Conservation (phyloP, 371 early-diverging fungal species). For the Chytridium lagenaria region DNA sequence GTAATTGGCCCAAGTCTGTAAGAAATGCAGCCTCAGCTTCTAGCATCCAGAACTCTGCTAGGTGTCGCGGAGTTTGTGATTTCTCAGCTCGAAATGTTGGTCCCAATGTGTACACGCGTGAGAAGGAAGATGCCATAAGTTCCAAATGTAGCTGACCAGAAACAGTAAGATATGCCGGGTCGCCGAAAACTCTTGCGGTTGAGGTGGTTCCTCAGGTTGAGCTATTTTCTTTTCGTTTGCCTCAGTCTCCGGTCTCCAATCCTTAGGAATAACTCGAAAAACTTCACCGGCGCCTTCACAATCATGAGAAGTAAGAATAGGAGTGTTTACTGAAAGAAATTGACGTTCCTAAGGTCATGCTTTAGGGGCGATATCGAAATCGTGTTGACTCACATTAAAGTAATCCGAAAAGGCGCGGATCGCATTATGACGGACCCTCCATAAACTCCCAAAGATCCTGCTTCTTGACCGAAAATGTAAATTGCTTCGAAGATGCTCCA, state of each 20-base stretch:
- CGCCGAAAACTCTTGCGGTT: constrained; percentile 63
- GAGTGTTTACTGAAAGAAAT: too few species aligned
- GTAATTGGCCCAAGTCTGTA: constrained; percentile 43
- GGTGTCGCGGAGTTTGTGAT: constrained; percentile 80
- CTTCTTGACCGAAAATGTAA: too few species aligned
- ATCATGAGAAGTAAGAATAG: too few species aligned
- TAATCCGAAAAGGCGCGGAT: too few species aligned
- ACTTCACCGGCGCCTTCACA: constrained; percentile 95
- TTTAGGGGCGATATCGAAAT: too few species aligned
- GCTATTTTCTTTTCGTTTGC: constrained; percentile 9
- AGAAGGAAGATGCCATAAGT: constrained; percentile 72
- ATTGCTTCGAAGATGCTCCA: too few species aligned
- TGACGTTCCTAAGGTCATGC: too few species aligned
- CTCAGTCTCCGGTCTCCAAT: background rate
- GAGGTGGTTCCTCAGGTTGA: constrained; percentile 43
- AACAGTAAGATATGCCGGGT: constrained; percentile 82
- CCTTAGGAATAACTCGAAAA: constrained; percentile 54
- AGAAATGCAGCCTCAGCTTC: constrained; percentile 90
- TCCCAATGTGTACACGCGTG: constrained; percentile 85
- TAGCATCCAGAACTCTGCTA: constrained; percentile 96
- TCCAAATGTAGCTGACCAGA: constrained; percentile 91
- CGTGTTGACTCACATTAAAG: too few species aligned
- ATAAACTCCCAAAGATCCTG: too few species aligned
- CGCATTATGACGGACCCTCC: too few species aligned
- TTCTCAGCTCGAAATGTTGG: constrained; percentile 92